Percentiles rank a stretch among this genome's conserved stretches.
These are phyloP conservation scores for Leersia perrieri DNA, from an alignment of 176 grass and related monocot species.

Conservation along the genomic window DNA sequence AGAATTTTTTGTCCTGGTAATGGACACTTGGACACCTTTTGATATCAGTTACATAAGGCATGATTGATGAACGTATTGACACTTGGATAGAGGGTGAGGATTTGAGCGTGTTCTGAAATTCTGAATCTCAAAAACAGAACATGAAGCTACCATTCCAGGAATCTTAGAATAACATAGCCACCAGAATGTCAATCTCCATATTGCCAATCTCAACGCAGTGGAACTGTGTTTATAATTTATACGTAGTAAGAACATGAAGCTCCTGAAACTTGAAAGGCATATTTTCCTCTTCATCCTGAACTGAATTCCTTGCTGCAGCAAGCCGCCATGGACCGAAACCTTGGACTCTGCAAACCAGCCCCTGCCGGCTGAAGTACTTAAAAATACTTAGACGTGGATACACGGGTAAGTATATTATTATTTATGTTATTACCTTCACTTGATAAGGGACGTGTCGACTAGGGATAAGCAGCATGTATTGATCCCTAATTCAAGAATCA, in stretches of 20 bases:
- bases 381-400: not conserved
- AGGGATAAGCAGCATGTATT: not conserved
- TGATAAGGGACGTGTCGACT: not conserved
- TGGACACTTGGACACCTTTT: no score
- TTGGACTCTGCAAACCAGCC: not conserved
- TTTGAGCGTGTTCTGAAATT: not conserved
- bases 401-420: not conserved
- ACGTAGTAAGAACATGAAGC: not conserved
- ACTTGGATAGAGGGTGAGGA: not conserved
- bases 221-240: not conserved
- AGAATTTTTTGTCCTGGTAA: no score
- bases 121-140: not conserved
- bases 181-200: not conserved
- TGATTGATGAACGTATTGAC: no score
- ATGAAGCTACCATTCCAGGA: not conserved
- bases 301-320: not conserved
- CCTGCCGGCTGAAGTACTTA: no score
- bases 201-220: not conserved
- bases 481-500: constrained; percentile 8
- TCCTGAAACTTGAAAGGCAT: not conserved
- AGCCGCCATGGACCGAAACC: not conserved
- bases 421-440: no score
- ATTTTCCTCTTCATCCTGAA: not conserved
- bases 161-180: not conserved
- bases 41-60: no score